phyloP scores from a whole-genome alignment of 345 rosid species.

The Citrus trifoliata region DNA sequence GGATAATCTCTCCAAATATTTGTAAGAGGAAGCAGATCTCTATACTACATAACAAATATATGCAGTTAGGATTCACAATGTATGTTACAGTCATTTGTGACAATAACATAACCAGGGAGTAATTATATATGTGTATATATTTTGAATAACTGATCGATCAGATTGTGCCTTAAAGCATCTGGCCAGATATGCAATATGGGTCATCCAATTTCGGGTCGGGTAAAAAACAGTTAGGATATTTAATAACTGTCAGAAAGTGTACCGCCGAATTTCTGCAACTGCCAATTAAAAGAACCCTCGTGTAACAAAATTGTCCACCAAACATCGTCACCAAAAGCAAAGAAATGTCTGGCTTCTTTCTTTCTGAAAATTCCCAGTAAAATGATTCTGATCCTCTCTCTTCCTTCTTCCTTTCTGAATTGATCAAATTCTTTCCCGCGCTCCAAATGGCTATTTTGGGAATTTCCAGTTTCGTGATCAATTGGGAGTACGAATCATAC shows the following conservation, averaged over 20 bases:
- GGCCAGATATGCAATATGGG: background rate
- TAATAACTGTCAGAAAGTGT: background rate
- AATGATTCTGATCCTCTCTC: background rate
- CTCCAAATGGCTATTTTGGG: constrained; percentile 14
- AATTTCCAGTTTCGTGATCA: constrained; percentile 6
- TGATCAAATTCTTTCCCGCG: background rate
- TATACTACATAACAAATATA: too few species aligned
- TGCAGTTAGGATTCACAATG: too few species aligned
- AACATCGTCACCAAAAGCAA: background rate
- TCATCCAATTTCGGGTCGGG: background rate
- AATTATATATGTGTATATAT: too few species aligned
- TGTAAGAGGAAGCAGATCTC: too few species aligned
- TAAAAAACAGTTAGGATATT: background rate
- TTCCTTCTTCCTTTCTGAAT: background rate
- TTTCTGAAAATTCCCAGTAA: too few species aligned
- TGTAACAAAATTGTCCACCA: background rate
- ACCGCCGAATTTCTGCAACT: too few species aligned
- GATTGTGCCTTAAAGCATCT: too few species aligned
- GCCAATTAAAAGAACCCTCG: too few species aligned
- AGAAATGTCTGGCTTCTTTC: background rate
- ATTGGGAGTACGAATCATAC: constrained; percentile 46
- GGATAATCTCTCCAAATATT: too few species aligned
- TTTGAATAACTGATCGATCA: too few species aligned
- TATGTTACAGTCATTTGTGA: too few species aligned
- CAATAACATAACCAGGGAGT: too few species aligned